Evolutionary conservation across 108 stramenopile species (phyloP), one percentile per base, ranked within the genome.

Genomic region (Pseudonitzschia delicatissima): DNA sequence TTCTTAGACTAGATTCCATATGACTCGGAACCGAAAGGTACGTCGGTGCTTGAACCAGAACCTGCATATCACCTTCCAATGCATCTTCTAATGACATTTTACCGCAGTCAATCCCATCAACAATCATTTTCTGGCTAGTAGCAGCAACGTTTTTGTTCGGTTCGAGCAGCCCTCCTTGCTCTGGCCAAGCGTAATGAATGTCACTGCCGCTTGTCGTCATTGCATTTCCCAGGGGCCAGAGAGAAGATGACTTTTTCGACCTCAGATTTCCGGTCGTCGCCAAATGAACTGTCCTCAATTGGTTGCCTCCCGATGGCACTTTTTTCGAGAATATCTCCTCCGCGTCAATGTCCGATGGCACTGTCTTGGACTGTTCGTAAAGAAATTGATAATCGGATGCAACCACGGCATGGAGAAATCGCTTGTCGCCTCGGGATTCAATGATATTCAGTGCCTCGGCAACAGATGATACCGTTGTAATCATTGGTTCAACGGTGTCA

Each of bases 91-190:
- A 45, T n/a, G 72, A 49, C 68, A 69, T 69, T 52, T 47, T 64
- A 8, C 77, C 77, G 64, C 77, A 78, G 44, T 78, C 77, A 17
- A 66, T 51, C 23, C 77, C 77, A 57, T 78, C 77, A 17, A 78
- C 77, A 50, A 78, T 74, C 21, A 78, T 39, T 1, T 48, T 62
- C 15, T 33, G 6, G 31, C 8, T 55, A 2, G 9, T 15, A 6
- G 53, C 32, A 28, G 27, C 5, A 23, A 36, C 35, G 37, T 58
- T 63, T 3, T 39, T 42, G 29, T 33, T 28, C 27, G 21, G 20
- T 12, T 15, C 13, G 2, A 31, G 9, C 55, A 34, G 48, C 31
- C 37, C 36, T 8, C 27, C 45, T 15, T 44, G 31, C 32, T 62
- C 68, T 39, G 45, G 28, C 77, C 77, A 78, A 39, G 77, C 73